Evolutionary conservation across 108 stramenopile species (phyloP), one percentile per base, ranked within the genome.

Genomic region (Conticribra weissflogii): DNA sequence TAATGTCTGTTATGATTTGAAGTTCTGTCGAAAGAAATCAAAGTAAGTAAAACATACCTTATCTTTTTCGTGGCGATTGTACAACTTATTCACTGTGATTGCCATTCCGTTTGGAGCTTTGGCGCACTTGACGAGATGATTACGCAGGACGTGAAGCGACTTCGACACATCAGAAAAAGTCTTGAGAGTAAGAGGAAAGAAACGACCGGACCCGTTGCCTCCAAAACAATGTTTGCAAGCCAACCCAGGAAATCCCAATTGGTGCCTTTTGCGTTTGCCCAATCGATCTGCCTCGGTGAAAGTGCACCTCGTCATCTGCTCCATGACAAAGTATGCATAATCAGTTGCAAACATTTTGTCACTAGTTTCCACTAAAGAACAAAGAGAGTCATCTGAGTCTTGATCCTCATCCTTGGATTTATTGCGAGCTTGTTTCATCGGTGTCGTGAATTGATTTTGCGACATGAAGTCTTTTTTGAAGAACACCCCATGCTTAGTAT

Each of bases 31-130:
- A 23, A n/a, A 50, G 23, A 3, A 45, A 36, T 29, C 3, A 46
- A 54, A 28, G 25, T 30, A 16, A 59, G 29, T 25, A 21, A 36
- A 21, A 3, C 61, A 41, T 63, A 78, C 77, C 77, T 89, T 85
- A 72, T 93, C 84, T 45, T 87, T 83, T 44, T 87, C 79, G 65
- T 93, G 92, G 14, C 53, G 51, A 9, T 75, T 83, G 25, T 84
- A 85, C 5, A 87, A 70, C 17, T 59, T 76, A 28, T 59, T 79
- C n/a, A 93, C 68, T 27, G 48, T 78, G 9, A 78, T 72, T 8
- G 86, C 79, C 53, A 90, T 68, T 48, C 88, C 89, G 36, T 52
- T 63, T 2, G 91, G 91, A 65, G 85, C 87, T 63, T 89, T 89
- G 59, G 87, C 78, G 30, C 78, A 79, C 44, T 75, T 74, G 12